These are phyloP conservation scores for Echium plantagineum DNA, from an alignment of 257 asterid genomes.

Conservation along the genomic window DNA sequence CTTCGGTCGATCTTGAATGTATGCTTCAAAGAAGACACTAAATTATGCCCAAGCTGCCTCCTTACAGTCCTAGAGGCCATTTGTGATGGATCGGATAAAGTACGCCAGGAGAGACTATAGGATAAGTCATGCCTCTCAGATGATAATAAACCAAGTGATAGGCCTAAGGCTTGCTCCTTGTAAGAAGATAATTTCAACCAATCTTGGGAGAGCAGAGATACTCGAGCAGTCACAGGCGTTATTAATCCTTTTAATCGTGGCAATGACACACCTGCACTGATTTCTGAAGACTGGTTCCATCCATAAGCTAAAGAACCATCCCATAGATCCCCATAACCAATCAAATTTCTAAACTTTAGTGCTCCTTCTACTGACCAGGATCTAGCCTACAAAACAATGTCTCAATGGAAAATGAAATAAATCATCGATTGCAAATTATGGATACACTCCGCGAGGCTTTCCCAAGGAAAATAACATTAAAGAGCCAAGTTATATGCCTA, in stretches of 20 bases:
- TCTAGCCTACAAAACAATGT: constrained; percentile 52
- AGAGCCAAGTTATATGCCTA: not conserved
- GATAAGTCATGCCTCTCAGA: constrained; percentile 61
- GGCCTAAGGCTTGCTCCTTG: constrained; percentile 69
- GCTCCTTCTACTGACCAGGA: constrained; percentile 77
- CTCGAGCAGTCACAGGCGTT: constrained; percentile 59
- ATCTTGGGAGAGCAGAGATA: constrained; percentile 78
- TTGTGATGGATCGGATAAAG: constrained; percentile 83
- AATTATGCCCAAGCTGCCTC: constrained; percentile 91
- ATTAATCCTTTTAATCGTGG: constrained; percentile 61
- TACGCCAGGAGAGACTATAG: constrained; percentile 78
- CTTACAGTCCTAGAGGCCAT: constrained; percentile 76
- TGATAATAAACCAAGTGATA: constrained; percentile 61
- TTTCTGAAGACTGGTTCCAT: constrained; percentile 67
- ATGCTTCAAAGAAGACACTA: constrained; percentile 70
- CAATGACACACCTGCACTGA: constrained; percentile 64
- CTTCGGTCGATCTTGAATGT: constrained; percentile 60
- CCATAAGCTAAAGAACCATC: constrained; percentile 82
- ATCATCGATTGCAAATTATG: not conserved
- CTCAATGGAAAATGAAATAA: constrained; percentile 8
- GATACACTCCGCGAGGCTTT: not conserved
- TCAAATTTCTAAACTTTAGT: constrained; percentile 57
- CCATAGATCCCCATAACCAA: constrained; percentile 95
- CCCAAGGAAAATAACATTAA: not conserved
- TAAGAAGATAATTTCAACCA: constrained; percentile 88